Base-by-base conservation (phyloP, 2,329 filamentous ascomycete species). In the Sclerotinia sclerotiorum region DNA sequence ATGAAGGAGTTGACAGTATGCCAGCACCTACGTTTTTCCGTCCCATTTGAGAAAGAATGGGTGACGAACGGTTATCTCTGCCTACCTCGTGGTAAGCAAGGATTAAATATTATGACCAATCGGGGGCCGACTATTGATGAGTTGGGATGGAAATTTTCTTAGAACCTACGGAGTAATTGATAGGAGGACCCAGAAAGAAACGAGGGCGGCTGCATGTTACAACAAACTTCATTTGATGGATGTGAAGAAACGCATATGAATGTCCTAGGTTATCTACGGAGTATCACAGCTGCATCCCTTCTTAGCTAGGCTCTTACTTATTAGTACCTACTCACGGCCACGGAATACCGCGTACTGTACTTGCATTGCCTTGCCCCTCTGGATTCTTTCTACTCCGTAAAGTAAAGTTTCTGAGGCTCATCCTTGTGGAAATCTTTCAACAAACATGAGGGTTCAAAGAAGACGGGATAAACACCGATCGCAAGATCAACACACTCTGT, bases 81-180 rank as follows among this genome's bases (percentile, higher is more conserved):
- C 48, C 51, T 46, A 35, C 57, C 56, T 62, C 65, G 65, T 62
- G 65, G 65, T 48, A 48, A 54, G 27, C 57, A 67, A 67, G 65
- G 56, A 67, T 63, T 49, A 10, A 44, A 29, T 32, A 29, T 27
- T 15, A 10, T 17, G 32, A 29, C 32, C 54, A 60, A 35, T 60
- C 35, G 27, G 58, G 44, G 21, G 29, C 6, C 21, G 24, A 24
- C 8, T 2, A 6, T 39, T 27, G 52, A 44, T 67, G 21, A 39
- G 29, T 67, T 32, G 21, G 24, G 44, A 24, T 24, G 44, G 46
- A 19, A 62, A 62, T 35, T 46, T 62, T 62, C 58, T 49, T 10
- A 61, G 35, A 39, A 42, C 35, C 55, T 17, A 48, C 46, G 44
- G 19, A 48, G 44, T 42, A 35, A 19, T 35, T 55, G n/a, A 49